phyloP scores from a whole-genome alignment of 1,139 yeast genomes.

The Yamadazyma membranifaciens region DNA sequence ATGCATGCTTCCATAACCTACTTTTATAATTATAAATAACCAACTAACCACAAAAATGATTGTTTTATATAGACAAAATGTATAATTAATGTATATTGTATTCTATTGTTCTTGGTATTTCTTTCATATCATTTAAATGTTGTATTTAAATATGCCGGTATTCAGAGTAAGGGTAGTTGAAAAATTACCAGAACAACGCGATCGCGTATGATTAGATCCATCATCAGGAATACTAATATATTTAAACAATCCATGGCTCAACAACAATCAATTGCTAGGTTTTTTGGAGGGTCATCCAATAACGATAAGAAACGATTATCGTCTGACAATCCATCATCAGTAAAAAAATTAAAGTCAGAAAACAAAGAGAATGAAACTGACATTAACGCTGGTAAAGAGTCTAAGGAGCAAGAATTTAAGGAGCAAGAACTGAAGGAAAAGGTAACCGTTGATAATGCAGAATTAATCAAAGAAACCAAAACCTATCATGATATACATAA shows the following conservation, averaged over 20 bases:
- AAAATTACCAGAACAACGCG: background rate
- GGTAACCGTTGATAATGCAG: constrained; percentile 26
- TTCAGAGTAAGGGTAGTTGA: background rate
- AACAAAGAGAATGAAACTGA: constrained; percentile 4
- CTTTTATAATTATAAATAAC: too few relatives aligned
- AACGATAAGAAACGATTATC: constrained; percentile 11
- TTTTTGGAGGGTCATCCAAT: constrained; percentile 20
- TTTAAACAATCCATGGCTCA: constrained; percentile 30
- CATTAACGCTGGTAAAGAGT: background rate
- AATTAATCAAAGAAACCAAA: constrained; percentile 23
- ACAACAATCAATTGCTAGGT: constrained; percentile 38
- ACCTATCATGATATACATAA: constrained; percentile 20
- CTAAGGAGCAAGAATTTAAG: background rate
- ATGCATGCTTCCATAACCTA: too few relatives aligned
- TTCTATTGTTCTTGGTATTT: background rate
- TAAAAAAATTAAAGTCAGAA: constrained; percentile 4
- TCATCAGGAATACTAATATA: background rate
- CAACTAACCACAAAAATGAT: too few relatives aligned
- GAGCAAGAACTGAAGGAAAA: too few relatives aligned
- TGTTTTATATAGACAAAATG: too few relatives aligned
- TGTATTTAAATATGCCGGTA: background rate
- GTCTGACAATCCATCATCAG: constrained; percentile 9
- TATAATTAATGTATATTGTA: background rate
- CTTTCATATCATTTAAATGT: background rate
- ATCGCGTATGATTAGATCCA: constrained; percentile 9